Base-by-base conservation (phyloP, 2,329 filamentous ascomycete species). In the Cordyceps fumosorosea region DNA sequence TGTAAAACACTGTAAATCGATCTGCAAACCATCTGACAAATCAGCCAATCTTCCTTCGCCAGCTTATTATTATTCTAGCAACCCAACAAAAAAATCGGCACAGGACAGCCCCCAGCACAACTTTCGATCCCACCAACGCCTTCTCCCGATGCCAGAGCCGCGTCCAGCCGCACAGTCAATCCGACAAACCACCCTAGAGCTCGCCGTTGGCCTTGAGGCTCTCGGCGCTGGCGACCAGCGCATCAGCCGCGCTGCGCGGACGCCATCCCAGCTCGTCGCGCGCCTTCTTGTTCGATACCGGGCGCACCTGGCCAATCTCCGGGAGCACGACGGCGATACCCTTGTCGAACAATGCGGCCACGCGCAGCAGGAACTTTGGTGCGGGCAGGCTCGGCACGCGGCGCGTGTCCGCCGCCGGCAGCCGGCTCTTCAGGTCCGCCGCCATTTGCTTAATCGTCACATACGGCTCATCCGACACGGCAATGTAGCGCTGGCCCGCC, bases 401-500 rank as follows among this genome's bases (percentile, higher is more conserved):
- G 3, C 34, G 45, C 20, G 55, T 55, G 16, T 63, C 61, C 26
- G 8, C 54, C 5, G 55, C 29, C 3, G 61, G 61, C 5, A 63
- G 32, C 4, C 18, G 40, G 12, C 26, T 11, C 11, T 37, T 50
- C 8, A 63, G 55, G 18, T 45, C 16, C 1, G 22, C 40, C 2
- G 61, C 61, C 53, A 63, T 59, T 26, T 59, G 20, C 22, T 37
- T 26, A 1, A 56, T 37, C 6, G 61, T 59, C 5, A 59, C 24
- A 20, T 20, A 26, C 24, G 18, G 29, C 42, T 63, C 61, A 42
- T 63, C 61, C 16, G 55, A 63, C n/a, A 59, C 26, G 50, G 55
- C 61, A 47, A 63, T 44, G 42, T 59, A 63, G 22, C 61, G 55
- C 54, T 63, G 61, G n/a, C 55, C 61, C 1, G 61, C 50, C 14